Percentiles rank a stretch among this genome's conserved stretches.
Evolutionary conservation across 495 filamentous ascomycete species (phyloP).

Genomic region (Penicillium coprophilum): DNA sequence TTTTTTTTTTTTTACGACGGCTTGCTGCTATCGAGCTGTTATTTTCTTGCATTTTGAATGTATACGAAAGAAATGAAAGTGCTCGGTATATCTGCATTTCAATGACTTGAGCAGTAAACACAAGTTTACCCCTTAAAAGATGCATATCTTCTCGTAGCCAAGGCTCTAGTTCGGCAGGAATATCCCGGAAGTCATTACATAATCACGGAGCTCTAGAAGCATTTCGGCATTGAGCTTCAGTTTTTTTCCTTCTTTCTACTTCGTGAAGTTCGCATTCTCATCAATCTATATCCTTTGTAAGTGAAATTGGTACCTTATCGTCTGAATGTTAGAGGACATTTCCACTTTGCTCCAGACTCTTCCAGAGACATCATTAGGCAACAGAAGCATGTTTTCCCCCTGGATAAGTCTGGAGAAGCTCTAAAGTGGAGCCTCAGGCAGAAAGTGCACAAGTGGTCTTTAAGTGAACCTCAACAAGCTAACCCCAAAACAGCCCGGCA

Average conservation of each 20-base stretch:
- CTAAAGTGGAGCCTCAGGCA: conserved; percentile 8
- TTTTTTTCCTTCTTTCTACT: conserved; percentile 28
- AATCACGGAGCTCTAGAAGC: conserved; percentile 22
- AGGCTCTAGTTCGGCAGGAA: conserved; percentile 10
- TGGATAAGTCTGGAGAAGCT: conserved; percentile 14
- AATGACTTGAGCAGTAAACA: neutral
- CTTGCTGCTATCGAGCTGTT: neutral
- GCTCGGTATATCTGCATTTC: neutral
- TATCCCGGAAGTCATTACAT: conserved; percentile 17
- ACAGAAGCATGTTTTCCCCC: neutral
- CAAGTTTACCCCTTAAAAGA: neutral
- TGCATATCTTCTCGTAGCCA: neutral
- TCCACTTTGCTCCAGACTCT: neutral
- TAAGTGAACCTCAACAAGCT: conserved; percentile 24
- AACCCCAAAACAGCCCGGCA: conserved; percentile 29
- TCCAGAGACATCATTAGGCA: neutral
- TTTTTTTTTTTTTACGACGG: neutral
- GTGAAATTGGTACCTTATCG: conserved; percentile 5
- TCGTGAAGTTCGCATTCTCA: conserved; percentile 11
- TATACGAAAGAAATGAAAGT: conserved; percentile 2
- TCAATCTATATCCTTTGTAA: conserved; percentile 25
- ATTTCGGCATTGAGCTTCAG: conserved; percentile 28
- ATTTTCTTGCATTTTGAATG: conserved; percentile 2
- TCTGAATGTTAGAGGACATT: neutral
- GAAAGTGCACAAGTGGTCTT: conserved; percentile 23